These are phyloP conservation scores for Gossypium bickii DNA, from an alignment of 345 rosid genomes.

Conservation along the genomic window DNA sequence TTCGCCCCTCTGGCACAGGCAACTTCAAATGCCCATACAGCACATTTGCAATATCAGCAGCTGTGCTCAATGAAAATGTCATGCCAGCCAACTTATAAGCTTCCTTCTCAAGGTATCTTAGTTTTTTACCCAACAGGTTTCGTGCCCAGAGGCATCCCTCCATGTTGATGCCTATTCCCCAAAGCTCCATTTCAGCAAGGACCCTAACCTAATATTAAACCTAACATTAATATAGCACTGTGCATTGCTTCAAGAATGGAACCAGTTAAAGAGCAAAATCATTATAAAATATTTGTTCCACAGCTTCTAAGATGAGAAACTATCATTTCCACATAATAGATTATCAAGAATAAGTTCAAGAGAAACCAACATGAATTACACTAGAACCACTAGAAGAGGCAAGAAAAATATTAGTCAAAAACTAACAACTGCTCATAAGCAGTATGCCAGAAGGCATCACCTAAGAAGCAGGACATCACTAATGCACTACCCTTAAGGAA, in stretches of 20 bases:
- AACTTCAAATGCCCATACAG: slow-evolving; percentile 76
- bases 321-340: not conserved
- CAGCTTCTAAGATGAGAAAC: slow-evolving; percentile 2
- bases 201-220: slow-evolving; percentile 53
- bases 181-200: slow-evolving; percentile 92
- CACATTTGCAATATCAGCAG: slow-evolving; percentile 92
- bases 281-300: not conserved
- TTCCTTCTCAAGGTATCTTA: slow-evolving; percentile 74
- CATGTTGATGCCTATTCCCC: slow-evolving; percentile 93
- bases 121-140: slow-evolving; percentile 57
- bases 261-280: not conserved
- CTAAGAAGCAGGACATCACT: not conserved
- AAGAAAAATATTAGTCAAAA: not conserved
- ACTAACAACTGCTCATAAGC: not conserved
- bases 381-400: not conserved
- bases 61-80: slow-evolving; percentile 66
- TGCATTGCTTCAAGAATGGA: not conserved
- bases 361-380: not conserved
- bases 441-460: not conserved
- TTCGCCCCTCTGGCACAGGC: slow-evolving; percentile 55
- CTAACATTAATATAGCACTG: not conserved
- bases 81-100: slow-evolving; percentile 82
- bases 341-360: not conserved
- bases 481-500: not conserved
- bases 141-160: slow-evolving; percentile 81